Percentiles rank a stretch among this genome's conserved stretches.
Evolutionary conservation across 306 rosid genomes (phyloP).

Genomic region (Glycine tomentella): DNA sequence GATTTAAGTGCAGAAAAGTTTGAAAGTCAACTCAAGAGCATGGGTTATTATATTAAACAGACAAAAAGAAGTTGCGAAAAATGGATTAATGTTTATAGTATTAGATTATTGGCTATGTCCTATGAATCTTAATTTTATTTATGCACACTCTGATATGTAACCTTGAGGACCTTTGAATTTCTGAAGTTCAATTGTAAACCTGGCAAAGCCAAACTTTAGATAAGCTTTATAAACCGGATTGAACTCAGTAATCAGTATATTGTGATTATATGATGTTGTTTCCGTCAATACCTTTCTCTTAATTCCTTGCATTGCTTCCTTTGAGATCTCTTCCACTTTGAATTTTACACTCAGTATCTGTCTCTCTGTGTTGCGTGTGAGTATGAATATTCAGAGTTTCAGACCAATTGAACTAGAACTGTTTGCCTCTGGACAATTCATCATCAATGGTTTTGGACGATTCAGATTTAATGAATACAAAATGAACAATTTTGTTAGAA

Average conservation of each 20-base stretch:
- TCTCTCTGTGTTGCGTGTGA: no score
- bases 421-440: background rate
- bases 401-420: no score
- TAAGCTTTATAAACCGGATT: background rate
- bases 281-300: background rate
- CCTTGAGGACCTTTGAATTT: background rate
- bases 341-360: no score
- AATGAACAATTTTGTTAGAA: no score
- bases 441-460: background rate
- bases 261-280: background rate
- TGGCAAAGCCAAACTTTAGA: background rate
- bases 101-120: background rate
- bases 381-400: no score
- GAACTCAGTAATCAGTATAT: background rate
- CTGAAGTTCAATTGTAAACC: background rate
- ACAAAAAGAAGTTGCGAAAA: background rate
- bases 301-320: background rate
- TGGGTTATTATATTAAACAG: slow-evolving; percentile 16
- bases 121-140: background rate
- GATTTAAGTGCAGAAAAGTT: background rate
- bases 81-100: background rate
- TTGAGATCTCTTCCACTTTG: background rate
- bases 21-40: background rate
- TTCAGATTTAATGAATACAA: no score
- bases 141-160: background rate